phyloP scores from a whole-genome alignment of 2,329 filamentous ascomycete genomes.

The Botrytis elliptica region DNA sequence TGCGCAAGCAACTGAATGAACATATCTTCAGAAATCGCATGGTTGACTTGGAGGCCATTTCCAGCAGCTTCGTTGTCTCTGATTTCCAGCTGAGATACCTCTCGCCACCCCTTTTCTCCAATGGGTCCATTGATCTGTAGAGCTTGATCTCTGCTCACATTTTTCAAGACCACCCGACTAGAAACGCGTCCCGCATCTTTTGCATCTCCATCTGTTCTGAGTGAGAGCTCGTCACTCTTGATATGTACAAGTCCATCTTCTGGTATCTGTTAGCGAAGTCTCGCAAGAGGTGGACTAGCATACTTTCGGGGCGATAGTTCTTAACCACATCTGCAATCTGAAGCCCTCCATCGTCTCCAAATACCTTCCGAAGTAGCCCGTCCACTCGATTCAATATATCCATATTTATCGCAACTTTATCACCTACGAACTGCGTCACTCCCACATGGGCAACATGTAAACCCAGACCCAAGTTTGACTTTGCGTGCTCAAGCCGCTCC shows the following conservation, averaged over 20 bases:
- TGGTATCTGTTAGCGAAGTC: not conserved
- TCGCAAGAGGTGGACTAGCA: not conserved
- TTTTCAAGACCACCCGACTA: not conserved
- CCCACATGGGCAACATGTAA: not conserved
- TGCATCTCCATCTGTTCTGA: not conserved
- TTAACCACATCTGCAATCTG: not conserved
- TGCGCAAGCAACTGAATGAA: not conserved
- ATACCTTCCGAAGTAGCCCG: not conserved
- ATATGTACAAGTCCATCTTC: not conserved
- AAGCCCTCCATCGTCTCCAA: not conserved
- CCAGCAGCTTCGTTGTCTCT: not conserved
- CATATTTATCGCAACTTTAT: not conserved
- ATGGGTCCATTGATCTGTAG: not conserved
- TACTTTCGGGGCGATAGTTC: not conserved
- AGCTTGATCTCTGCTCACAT: not conserved
- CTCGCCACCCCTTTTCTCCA: not conserved
- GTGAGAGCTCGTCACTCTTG: not conserved
- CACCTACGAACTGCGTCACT: not conserved
- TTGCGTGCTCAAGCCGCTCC: not conserved
- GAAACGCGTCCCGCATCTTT: not conserved
- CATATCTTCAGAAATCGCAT: not conserved
- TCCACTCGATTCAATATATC: not conserved
- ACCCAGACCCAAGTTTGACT: not conserved
- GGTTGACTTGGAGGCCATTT: not conserved
- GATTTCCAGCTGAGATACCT: not conserved